Base-by-base conservation (phyloP, 805 yeast genomes). In the Wickerhamiella kazuoi region DNA sequence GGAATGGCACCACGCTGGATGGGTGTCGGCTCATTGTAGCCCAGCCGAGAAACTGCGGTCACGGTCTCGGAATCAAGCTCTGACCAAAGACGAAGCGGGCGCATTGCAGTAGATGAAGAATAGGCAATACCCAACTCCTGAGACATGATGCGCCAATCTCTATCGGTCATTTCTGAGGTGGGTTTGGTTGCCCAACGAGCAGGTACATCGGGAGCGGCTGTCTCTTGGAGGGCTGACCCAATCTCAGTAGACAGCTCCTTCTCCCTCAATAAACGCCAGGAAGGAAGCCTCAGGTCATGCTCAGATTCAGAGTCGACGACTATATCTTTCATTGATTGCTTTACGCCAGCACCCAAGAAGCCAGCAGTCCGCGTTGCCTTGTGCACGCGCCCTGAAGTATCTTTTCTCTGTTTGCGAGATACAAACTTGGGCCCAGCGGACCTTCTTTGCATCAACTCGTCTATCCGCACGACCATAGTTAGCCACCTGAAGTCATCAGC, bases 1-100 rank as follows among this genome's bases (percentile, higher is more conserved):
- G 96, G 95, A 3, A 87, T 72, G 0, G 95, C 69, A 0, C 93
- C 90, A 45, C 95, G 61, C 55, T 87, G 98, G 42, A 90, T 79
- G 0, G 97, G 90, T 0, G 96, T 80, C 3, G 97, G 97, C 7
- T 70, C 71, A 1, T 47, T 44, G 50, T 71, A 84, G 0, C 69
- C 66, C 6, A 55, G 44, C 2, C 36, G 24, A 4, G 60, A 51
- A 0, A 53, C 34, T 0, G 49, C 46, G 1, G 67, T 39, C 4
- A 75, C 44, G 4, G 52, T 49, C 2, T 49, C 49, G 0, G 78
- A 72, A 14, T 52, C 49, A 3, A 74, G 62, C 46, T 84, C 95
- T 1, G 57, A 39, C 96, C 97, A 87, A 5, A 55, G 53, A 42
- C 94, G 61, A 36, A 87, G 54, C 0, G 95, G 95, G 35, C 71